phyloP scores from a whole-genome alignment of 2,329 filamentous ascomycete genomes.

The Penicillium sp. region DNA sequence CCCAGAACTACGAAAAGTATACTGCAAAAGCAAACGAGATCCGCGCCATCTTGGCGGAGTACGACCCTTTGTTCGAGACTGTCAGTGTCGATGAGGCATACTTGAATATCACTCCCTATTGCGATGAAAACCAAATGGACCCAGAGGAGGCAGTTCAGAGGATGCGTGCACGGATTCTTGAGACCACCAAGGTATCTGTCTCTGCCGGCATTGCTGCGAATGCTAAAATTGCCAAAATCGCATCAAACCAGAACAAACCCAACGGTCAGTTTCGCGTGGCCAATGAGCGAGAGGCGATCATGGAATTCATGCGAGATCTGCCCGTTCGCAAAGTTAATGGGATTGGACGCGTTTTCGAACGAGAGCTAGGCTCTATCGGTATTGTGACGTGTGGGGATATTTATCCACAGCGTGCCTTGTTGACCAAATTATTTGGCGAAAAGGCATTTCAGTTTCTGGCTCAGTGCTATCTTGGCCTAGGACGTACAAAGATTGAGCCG shows the following conservation, averaged over 20 bases:
- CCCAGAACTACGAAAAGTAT: slow-evolving; percentile 87
- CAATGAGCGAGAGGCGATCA: slow-evolving; percentile 66
- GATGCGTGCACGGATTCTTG: slow-evolving; percentile 69
- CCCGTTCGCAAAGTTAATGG: slow-evolving; percentile 90
- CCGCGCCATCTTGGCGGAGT: slow-evolving; percentile 72
- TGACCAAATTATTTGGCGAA: slow-evolving; percentile 78
- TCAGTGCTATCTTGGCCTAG: slow-evolving; percentile 76
- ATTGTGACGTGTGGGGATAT: slow-evolving; percentile 86
- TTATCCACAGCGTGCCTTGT: slow-evolving; percentile 65
- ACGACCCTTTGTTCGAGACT: slow-evolving; percentile 86
- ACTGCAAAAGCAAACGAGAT: slow-evolving; percentile 84
- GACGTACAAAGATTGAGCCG: slow-evolving; percentile 76
- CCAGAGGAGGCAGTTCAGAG: slow-evolving; percentile 71
- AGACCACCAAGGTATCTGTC: slow-evolving; percentile 75
- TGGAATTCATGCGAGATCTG: slow-evolving; percentile 78
- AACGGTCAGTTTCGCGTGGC: slow-evolving; percentile 82
- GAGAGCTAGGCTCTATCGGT: slow-evolving; percentile 81
- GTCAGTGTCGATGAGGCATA: slow-evolving; percentile 96
- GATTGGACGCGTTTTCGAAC: slow-evolving; percentile 87
- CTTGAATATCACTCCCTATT: slow-evolving; percentile 88
- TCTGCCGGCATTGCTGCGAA: slow-evolving; percentile 94
- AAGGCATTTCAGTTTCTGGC: slow-evolving; percentile 87
- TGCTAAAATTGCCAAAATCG: slow-evolving; percentile 89
- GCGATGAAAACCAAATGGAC: slow-evolving; percentile 59
- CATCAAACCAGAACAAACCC: slow-evolving; percentile 91